phyloP scores from a whole-genome alignment of 208 protist genomes.

The Acanthamoeba royreba region DNA sequence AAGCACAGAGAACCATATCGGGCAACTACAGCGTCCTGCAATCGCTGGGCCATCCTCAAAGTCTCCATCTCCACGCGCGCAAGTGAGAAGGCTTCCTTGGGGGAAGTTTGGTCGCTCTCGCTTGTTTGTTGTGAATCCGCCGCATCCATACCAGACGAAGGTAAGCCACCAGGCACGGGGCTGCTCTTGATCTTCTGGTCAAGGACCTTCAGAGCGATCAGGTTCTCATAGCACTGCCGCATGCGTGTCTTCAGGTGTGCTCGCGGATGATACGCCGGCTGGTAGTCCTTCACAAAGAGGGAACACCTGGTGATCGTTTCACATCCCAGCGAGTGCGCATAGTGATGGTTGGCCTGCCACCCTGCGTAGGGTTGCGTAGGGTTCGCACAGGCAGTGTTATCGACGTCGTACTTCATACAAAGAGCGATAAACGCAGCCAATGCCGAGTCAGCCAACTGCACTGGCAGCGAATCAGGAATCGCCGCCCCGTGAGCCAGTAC shows the following conservation, averaged over 20 bases:
- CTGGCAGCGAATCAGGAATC: neutral
- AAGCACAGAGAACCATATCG: neutral
- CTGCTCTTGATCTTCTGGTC: neutral
- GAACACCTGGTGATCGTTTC: neutral
- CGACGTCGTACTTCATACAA: neutral
- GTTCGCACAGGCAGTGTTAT: too few species aligned
- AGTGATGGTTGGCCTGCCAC: too few species aligned
- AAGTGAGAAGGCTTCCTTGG: neutral
- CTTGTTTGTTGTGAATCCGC: too few species aligned
- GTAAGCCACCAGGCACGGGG: neutral
- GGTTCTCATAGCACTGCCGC: neutral
- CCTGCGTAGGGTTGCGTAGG: too few species aligned
- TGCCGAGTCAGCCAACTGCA: neutral
- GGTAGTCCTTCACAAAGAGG: neutral
- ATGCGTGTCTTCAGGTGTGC: neutral
- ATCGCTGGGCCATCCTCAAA: neutral
- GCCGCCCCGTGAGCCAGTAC: neutral
- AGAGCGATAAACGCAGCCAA: neutral
- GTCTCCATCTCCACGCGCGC: neutral
- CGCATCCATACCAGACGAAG: too few species aligned
- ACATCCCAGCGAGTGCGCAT: neutral
- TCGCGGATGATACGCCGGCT: neutral
- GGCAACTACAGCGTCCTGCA: neutral
- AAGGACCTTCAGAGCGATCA: neutral
- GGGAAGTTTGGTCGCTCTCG: neutral